Conservation (phyloP, 345 rosid genomes). For the Ceriops zippeliana region DNA sequence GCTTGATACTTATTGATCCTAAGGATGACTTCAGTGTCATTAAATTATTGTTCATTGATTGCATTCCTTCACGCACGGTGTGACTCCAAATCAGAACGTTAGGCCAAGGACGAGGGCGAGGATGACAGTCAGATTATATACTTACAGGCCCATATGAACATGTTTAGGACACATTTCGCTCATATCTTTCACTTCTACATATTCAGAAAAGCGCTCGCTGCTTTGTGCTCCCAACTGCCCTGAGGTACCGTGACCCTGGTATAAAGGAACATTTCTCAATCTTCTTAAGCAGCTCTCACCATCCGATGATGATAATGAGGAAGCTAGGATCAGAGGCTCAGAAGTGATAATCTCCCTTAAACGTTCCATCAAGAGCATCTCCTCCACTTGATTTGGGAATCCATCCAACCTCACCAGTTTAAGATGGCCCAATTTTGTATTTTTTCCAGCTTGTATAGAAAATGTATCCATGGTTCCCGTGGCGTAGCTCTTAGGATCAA, state of each 20-base stretch:
- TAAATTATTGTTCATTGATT: too few species aligned
- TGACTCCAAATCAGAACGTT: too few species aligned
- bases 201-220: constrained; percentile 1
- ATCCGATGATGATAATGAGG: constrained; percentile 11
- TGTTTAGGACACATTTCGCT: constrained; percentile 21
- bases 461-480: constrained; percentile 12
- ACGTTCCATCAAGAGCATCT: constrained; percentile 25
- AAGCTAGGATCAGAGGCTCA: constrained; percentile 30
- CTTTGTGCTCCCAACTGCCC: constrained; percentile 5
- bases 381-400: constrained; percentile 26
- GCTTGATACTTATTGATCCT: too few species aligned
- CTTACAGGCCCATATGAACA: constrained; percentile 24
- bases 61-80: too few species aligned
- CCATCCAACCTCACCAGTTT: constrained; percentile 47
- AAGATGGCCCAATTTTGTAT: constrained; percentile 28
- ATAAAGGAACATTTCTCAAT: background rate
- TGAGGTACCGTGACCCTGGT: constrained; percentile 2
- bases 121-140: too few species aligned
- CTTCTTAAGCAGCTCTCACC: constrained; percentile 17
- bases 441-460: constrained; percentile 26
- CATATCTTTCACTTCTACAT: constrained; percentile 10
- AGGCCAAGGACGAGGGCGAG: too few species aligned
- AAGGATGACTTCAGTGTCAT: too few species aligned
- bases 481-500: constrained; percentile 39
- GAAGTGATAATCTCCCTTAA: constrained; percentile 23